Evolutionary conservation across 2,329 filamentous ascomycete species (phyloP), one percentile per base, ranked within the genome.

Genomic region (Fusarium sp.): DNA sequence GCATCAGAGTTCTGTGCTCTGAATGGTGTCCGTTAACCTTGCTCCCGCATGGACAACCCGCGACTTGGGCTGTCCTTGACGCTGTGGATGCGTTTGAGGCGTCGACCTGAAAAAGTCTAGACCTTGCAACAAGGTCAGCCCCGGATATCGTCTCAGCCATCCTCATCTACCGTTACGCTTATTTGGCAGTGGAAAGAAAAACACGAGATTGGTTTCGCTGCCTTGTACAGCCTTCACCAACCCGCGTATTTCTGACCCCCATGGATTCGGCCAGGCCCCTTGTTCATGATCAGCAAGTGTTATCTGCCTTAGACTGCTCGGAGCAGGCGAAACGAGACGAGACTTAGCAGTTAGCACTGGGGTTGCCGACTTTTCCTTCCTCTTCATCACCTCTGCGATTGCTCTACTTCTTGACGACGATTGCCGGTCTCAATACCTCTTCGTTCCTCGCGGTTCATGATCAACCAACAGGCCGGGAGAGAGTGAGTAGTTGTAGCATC

Each of bases 91-190:
- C 51, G 61, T 67, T 67, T 56, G 60, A 58, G 67, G 74, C 67
- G 65, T 69, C 31, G 54, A 48, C 60, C 27, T 64, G 60, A 58
- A 46, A 46, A 52, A 70, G 72, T 76, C 75, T 69, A 65, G 75
- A 74, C 75, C 70, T 57, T 23, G 60, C 52, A 55, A 48, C 66
- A 72, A 55, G 66, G 70, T 75, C 72, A 76, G 73, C 75, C 73
- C 75, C 68, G 64, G 75, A 75, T 75, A 65, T 68, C 73, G 63
- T 63, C 72, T 74, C 66, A 75, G 75, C 75, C 73, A 76, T 74
- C 62, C 55, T 70, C 70, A 75, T 77, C 74, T 77, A 56, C 74
- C 70, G 69, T 69, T 67, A 66, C 67, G 56, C 69, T 68, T 69
- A 69, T 52, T 38, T 63, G n/a, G 19, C 27, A 49, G 29, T 63